A percentile compares a stretch with the other conserved stretches of the same genome.
Conservation (phyloP, 2,329 filamentous ascomycete genomes). For the Alternaria sp. region DNA sequence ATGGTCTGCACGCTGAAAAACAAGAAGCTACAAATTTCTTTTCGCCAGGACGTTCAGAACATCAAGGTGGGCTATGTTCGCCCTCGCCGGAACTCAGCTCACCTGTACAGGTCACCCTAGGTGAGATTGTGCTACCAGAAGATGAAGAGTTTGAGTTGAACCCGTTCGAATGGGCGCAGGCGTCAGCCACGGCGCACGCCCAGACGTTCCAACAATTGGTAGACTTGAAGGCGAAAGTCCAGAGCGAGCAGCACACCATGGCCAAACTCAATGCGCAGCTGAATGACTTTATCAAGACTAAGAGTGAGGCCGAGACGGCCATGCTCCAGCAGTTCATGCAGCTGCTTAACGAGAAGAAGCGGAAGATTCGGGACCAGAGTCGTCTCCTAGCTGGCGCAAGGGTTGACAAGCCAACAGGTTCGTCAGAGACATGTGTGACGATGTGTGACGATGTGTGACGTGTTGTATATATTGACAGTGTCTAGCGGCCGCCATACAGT, state of each 20-base stretch:
- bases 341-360: constrained; percentile 80
- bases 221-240: constrained; percentile 54
- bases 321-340: constrained; percentile 74
- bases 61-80: constrained; percentile 67
- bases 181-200: constrained; percentile 61
- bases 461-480: constrained; percentile 7
- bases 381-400: constrained; percentile 67
- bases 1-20: constrained; percentile 64
- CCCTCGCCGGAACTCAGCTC: neutral
- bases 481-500: constrained; percentile 42
- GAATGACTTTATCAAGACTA: constrained; percentile 70
- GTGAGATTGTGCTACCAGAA: constrained; percentile 66
- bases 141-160: constrained; percentile 68
- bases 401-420: constrained; percentile 46
- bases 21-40: constrained; percentile 65
- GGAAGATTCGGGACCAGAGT: constrained; percentile 79
- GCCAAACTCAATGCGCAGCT: constrained; percentile 68
- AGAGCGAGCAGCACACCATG: constrained; percentile 64
- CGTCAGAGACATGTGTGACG: constrained; percentile 9
- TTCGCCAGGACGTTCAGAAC: constrained; percentile 69
- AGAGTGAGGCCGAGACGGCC: constrained; percentile 71
- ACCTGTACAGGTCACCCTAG: constrained; percentile 63
- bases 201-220: constrained; percentile 58
- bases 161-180: constrained; percentile 74
- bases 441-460: neutral